Conservation (phyloP, 306 rosid genomes). For the Carpinus viminea region DNA sequence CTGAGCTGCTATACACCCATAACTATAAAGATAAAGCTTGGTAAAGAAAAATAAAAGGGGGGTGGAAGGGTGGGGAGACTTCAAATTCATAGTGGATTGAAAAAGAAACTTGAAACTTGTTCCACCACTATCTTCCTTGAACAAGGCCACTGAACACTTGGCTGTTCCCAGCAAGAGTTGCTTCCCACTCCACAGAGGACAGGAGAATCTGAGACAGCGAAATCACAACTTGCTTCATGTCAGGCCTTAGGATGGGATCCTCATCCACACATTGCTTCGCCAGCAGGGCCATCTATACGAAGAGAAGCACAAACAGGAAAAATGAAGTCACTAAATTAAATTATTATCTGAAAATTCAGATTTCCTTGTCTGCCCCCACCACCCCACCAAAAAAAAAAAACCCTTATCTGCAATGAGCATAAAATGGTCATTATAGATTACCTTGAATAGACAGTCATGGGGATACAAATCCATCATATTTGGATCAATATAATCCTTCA, state of each 20-base stretch:
- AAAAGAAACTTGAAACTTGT: conserved; percentile 22
- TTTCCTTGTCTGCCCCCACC: not conserved
- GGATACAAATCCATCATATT: conserved; percentile 94
- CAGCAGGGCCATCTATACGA: conserved; percentile 69
- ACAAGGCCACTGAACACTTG: conserved; percentile 99
- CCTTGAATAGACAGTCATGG: conserved; percentile 96
- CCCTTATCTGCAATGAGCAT: too few relatives aligned
- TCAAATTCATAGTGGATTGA: conserved; percentile 12
- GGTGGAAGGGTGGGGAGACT: not conserved
- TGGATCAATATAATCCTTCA: conserved; percentile 78
- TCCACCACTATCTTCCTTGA: conserved; percentile 80
- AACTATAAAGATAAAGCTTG: conserved; percentile 9
- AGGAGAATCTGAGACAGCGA: conserved; percentile 89
- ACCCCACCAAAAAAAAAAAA: too few relatives aligned
- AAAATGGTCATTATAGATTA: conserved; percentile 22
- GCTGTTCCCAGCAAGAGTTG: conserved; percentile 97
- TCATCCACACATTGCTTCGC: conserved; percentile 96
- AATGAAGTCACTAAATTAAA: not conserved
- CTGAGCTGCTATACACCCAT: conserved; percentile 29
- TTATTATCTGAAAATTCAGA: not conserved
- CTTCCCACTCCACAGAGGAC: conserved; percentile 97
- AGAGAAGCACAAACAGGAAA: conserved; percentile 17
- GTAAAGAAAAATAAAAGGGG: conserved; percentile 2
- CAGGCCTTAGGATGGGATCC: conserved; percentile 88
- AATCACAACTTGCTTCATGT: conserved; percentile 87